Evolutionary conservation across 2,329 filamentous ascomycete genomes (phyloP).

Genomic region (Uncinocarpus reesii): DNA sequence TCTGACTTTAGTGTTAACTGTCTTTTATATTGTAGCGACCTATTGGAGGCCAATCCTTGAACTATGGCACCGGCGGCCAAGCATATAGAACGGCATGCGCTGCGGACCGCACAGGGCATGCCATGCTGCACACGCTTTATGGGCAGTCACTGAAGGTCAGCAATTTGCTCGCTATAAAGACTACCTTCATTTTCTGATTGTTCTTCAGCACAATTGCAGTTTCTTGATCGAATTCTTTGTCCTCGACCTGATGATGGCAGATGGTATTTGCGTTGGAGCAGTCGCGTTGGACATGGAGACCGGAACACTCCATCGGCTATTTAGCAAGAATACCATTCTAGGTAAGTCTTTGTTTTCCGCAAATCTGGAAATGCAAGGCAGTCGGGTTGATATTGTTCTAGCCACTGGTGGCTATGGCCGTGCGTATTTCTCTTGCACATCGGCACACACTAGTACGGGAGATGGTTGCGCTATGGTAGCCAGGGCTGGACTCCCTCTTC

Average conservation of each 20-base stretch:
- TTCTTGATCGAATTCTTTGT: constrained; percentile 96
- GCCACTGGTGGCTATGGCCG: constrained; percentile 85
- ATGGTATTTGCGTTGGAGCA: constrained; percentile 79
- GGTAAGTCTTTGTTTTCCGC: constrained; percentile 7
- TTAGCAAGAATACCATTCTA: constrained; percentile 71
- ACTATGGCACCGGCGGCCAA: constrained; percentile 81
- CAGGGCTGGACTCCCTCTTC: constrained; percentile 79
- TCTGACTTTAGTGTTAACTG: neutral
- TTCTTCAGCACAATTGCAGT: constrained; percentile 66
- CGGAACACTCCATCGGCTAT: constrained; percentile 79
- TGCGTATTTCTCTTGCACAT: constrained; percentile 87
- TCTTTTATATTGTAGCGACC: constrained; percentile 65
- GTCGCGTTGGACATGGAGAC: constrained; percentile 89
- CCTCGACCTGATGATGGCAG: constrained; percentile 82
- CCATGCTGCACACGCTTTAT: constrained; percentile 83
- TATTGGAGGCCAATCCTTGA: constrained; percentile 80
- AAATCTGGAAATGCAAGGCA: neutral
- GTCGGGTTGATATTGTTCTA: constrained; percentile 32
- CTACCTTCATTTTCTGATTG: constrained; percentile 3
- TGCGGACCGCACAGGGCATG: constrained; percentile 81
- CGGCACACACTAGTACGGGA: constrained; percentile 82
- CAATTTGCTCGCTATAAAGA: neutral
- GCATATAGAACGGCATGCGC: constrained; percentile 75
- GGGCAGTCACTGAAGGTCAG: constrained; percentile 62
- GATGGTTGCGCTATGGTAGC: constrained; percentile 92